Evolutionary conservation across 495 filamentous ascomycete species (phyloP), one percentile per base, ranked within the genome.

Genomic region (Penicillium cataractarum): DNA sequence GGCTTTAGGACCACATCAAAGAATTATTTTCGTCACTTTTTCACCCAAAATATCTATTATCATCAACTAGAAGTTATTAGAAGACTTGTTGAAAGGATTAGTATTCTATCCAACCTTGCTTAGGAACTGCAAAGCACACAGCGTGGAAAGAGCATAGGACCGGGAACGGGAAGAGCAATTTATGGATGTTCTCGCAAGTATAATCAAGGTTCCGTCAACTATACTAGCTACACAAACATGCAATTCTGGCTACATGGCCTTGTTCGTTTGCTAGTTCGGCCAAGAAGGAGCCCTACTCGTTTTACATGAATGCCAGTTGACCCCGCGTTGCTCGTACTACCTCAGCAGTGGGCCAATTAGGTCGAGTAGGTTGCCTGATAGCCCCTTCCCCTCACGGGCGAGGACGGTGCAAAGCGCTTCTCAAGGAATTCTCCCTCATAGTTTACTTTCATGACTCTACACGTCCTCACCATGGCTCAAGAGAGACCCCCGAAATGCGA

Each of bases 391-490:
- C 37, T 37, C 33, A 26, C 53, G 2, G 33, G 32, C 10, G 55
- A 57, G 6, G 29, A 33, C 6, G 10, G 2, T 22, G 19, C 6
- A 26, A 32, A 22, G 22, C 6, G 22, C 13, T 29, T 15, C 10
- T 13, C 33, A 33, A 22, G 15, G 13, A 39, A 17, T 39, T 15
- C 6, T 0, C 6, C n/a, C 1, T 19, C 2, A 32, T 53, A n/a
- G 19, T 21, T 8, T 9, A 44, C n/a, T 10, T 19, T 44, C 3
- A 3, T 10, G n/a, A 35, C 5, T 17, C 15, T 32, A 21, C 19
- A 22, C 27, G 22, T 17, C 19, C 10, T 51, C 59, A 63, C 37
- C 2, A 68, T 68, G 66, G 19, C 59, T 22, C 55, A 61, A 26
- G 32, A 59, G 55, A 29, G 26, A 3, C 19, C 8, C 17, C 24